Evolutionary conservation across 768 basidiomycete genomes (phyloP), one percentile per base, ranked within the genome.

Genomic region (Russula griseocarnosa): DNA sequence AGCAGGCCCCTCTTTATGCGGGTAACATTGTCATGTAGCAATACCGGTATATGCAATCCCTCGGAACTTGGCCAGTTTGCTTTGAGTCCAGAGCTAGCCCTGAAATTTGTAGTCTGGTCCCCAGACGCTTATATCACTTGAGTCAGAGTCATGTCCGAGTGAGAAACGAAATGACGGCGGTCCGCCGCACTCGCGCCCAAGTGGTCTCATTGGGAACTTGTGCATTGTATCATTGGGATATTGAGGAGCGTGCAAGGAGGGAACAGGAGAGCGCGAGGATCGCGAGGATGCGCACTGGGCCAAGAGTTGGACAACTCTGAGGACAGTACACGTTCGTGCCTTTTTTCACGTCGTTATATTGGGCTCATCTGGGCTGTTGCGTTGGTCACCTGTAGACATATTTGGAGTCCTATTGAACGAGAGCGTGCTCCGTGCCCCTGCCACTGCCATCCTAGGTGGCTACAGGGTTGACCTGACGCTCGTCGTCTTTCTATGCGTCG

Each of bases 401-500:
- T 76, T 79, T 55, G 77, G 76, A 0, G 67, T 74, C n/a, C 69
- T 75, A 0, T 69, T 79, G 49, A 70, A 73, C 14, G 73, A 77
- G 18, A 71, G 75, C 5, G 61, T 77, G 9, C 61, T 73, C 14
- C 71, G 72, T 32, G 74, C 76, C 2, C 74, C 77, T 20, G 68
- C 73, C 3, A 61, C 71, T 18, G 73, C 77, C 20, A 63, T 73
- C 34, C 67, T 79, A 3, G 75, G 74, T 3, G 78, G 78, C 18
- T 74, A 73, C 38, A 73, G 73, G 47, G 75, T 79, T 51, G 61
- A 76, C 61, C 66, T 80, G 1, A 79, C 79, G 7, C 62, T 74
- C 26, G 76, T 79, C 3, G 76, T 76, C 40, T 73, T 76, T 3
- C 72, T 77, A 0, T 79, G 77, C 60, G 63, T 82, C 28, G 81